Base-by-base conservation (phyloP, 495 filamentous ascomycete species). In the Podospora pseudoanserina region DNA sequence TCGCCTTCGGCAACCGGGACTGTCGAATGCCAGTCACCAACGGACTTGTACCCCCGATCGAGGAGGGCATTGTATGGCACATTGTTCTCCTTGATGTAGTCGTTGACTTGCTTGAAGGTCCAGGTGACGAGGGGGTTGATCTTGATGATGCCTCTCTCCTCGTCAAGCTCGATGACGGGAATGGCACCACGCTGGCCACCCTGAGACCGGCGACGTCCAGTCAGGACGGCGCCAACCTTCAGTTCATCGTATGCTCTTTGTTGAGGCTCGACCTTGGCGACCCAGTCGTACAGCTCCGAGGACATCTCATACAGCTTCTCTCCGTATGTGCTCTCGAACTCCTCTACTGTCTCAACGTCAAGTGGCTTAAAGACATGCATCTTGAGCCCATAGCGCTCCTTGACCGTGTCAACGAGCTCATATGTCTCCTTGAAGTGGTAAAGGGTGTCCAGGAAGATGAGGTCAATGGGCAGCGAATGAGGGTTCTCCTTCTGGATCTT, bases 91-190 rank as follows among this genome's bases (percentile, higher is more conserved):
- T 87, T 84, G 83, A 97, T 83, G 79, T 99, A 99, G 44, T 85
- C 84, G 79, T 92, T 87, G 59, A 99, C 95, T 76, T 97, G 91
- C 65, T 87, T 80, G 79, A 98, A 98, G 55, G 88, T 84, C 95
- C 95, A 99, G 84, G 96, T 96, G 71, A 93, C 94, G 57, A 99
- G 84, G n/a, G 95, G 96, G 82, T 99, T 99, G 85, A 99, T 88
- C 83, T 99, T 99, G 86, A 98, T 87, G 63, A 98, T 83, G 56
- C 94, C 94, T 9, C 79, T 78, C 60, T 90, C 89, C 65, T 97
- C 94, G 75, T 97, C 93, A 15, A 97, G 84, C 77, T 98, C 95
- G 70, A 99, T 86, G 77, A 99, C 89, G 71, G 91, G 88, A 59
- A 99, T 86, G 71, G 90, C 87, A 60, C 93, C 93, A 57, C 95